These are phyloP conservation scores for Mucor circinelloides DNA, from an alignment of 371 early-diverging fungal species.

Conservation along the genomic window DNA sequence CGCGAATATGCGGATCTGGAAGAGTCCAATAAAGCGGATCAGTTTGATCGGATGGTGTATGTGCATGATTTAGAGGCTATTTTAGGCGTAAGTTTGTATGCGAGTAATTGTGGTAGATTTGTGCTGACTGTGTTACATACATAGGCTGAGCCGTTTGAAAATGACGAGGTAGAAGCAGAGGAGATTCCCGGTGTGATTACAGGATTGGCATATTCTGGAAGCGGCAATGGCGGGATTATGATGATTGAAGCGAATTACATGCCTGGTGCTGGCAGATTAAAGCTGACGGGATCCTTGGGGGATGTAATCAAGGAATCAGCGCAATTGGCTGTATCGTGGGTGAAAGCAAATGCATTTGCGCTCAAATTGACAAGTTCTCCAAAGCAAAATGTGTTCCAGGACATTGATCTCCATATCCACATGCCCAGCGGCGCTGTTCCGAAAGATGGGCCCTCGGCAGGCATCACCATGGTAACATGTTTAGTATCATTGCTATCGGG, in stretches of 20 bases:
- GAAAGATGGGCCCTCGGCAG: conserved; percentile 85
- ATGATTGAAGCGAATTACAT: conserved; percentile 79
- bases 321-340: conserved; percentile 79
- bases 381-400: conserved; percentile 45
- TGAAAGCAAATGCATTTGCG: conserved; percentile 68
- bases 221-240: conserved; percentile 79
- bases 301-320: conserved; percentile 90
- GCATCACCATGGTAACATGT: conserved; percentile 73
- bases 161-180: conserved; percentile 63
- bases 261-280: conserved; percentile 74
- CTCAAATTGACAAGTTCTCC: conserved; percentile 56
- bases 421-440: conserved; percentile 83
- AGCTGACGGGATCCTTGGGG: conserved; percentile 80
- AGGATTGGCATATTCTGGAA: conserved; percentile 81
- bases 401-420: conserved; percentile 81
- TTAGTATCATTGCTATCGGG: conserved; percentile 74
- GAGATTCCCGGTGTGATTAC: conserved; percentile 76
- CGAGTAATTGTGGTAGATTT: background rate
- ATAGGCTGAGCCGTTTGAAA: conserved; percentile 41
- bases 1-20: conserved; percentile 60
- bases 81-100: conserved; percentile 40
- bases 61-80: conserved; percentile 26
- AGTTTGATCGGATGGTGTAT: conserved; percentile 18
- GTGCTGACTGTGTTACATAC: background rate
- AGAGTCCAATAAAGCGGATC: conserved; percentile 22